Base-by-base conservation (phyloP, 352 stramenopile species). In the Hyaloperonospora brassicae region DNA sequence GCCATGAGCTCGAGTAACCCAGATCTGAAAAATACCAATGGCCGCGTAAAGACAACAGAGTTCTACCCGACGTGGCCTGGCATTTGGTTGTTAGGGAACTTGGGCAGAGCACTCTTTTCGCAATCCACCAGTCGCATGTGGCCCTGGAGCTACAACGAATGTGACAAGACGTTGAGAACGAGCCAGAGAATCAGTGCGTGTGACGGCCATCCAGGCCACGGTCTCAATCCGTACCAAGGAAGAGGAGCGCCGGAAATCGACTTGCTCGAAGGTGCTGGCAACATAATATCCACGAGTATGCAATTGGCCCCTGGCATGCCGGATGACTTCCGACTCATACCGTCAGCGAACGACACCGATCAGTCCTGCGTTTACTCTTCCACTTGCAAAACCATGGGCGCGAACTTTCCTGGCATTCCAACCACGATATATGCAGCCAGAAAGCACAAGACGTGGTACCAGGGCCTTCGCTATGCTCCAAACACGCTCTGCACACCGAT, bases 201-300 rank as follows among this genome's bases (percentile, higher is more conserved):
- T 56, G 91, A 98, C 55, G 57, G 63, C 12, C 72, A 89, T 41
- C 93, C 95, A 22, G 94, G 97, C 35, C 90, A 70, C 50, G 93
- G 93, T 0, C 55, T 98, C 59, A 84, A 97, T 72, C 57, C 84
- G 0, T 79, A 89, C 44, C 66, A 86, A 50, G 95, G 95, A 8
- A 79, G 95, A 9, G 95, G 95, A 34, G 89, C 93, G 23, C 95
- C 95, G 0, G 95, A 98, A 65, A 98, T 98, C 59, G 93, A 98
- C 70, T 76, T 98, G 25, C 73, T 98, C 6, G 95, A 96, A 92
- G 83, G 87, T 55, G 69, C 62, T 5, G 76, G 91, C 14, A 73
- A 61, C 0, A 73, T 78, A 9, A 84, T 96, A 54, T 97, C 89
- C 22, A 87, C 86, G 34, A 96, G 88, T 52, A 84, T 96, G 12